Conservation (phyloP, 2,329 filamentous ascomycete genomes). For the Ascochyta viciae-villosae region DNA sequence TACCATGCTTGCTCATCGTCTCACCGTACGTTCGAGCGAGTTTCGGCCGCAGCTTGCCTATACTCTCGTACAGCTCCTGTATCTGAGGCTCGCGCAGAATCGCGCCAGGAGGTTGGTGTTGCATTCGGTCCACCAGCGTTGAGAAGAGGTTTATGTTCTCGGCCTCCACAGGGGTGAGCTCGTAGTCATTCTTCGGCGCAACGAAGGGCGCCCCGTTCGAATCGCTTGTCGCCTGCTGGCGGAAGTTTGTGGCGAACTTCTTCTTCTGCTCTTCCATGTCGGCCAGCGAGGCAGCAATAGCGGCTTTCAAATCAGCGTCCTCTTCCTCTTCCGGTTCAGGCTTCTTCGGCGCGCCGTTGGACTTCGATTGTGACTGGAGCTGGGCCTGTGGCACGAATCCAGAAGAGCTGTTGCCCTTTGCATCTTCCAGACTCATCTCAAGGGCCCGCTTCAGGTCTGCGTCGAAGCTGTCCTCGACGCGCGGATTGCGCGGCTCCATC, state of each 20-base stretch:
- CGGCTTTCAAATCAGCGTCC: conserved; percentile 90
- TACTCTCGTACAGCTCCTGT: conserved; percentile 96
- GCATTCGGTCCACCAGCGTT: conserved; percentile 89
- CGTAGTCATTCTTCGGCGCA: conserved; percentile 89
- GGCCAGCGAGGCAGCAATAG: conserved; percentile 90
- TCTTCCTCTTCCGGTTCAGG: conserved; percentile 73
- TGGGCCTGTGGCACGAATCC: conserved; percentile 75
- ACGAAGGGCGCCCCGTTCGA: conserved; percentile 57
- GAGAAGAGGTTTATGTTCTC: conserved; percentile 98
- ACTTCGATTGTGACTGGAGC: conserved; percentile 49
- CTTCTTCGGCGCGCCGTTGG: conserved; percentile 46
- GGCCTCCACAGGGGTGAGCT: conserved; percentile 89
- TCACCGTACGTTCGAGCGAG: conserved; percentile 95
- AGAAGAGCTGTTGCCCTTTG: conserved; percentile 72
- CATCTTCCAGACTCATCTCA: conserved; percentile 96
- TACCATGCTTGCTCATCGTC: conserved; percentile 99
- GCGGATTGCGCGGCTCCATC: conserved; percentile 90
- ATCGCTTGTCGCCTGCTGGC: conserved; percentile 71
- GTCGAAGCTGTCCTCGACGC: conserved; percentile 90
- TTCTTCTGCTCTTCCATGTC: conserved; percentile 99
- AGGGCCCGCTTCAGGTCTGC: conserved; percentile 92
- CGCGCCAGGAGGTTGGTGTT: conserved; percentile 93
- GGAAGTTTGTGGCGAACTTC: conserved; percentile 81
- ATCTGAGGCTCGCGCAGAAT: conserved; percentile 98
- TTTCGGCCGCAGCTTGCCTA: conserved; percentile 91